Conservation (phyloP, 2,329 filamentous ascomycete species). For the Aspergillus jensenii region DNA sequence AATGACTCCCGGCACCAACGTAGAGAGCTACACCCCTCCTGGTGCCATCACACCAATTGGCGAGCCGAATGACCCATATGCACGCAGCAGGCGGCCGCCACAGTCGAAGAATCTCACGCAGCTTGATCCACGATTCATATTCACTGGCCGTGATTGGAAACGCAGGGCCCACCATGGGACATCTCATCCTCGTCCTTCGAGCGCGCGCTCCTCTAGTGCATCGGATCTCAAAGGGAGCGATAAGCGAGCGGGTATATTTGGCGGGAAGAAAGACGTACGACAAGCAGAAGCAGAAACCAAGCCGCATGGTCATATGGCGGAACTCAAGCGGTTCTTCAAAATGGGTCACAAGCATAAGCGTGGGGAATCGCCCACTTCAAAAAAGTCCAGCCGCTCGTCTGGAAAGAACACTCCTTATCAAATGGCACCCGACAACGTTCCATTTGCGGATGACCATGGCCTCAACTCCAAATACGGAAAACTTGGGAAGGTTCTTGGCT, state of each 20-base stretch:
- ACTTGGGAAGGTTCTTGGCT: conserved; percentile 88
- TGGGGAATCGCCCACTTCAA: conserved; percentile 62
- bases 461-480: conserved; percentile 92
- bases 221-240: conserved; percentile 44
- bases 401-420: conserved; percentile 58
- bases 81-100: conserved; percentile 74
- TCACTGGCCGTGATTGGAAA: conserved; percentile 71
- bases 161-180: conserved; percentile 57
- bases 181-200: conserved; percentile 43
- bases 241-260: conserved; percentile 57
- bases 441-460: conserved; percentile 92
- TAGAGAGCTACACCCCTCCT: conserved; percentile 55
- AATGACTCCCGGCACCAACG: conserved; percentile 51
- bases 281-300: conserved; percentile 51
- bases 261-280: conserved; percentile 53
- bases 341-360: conserved; percentile 65
- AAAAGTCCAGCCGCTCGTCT: conserved; percentile 54
- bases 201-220: conserved; percentile 50
- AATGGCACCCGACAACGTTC: conserved; percentile 55
- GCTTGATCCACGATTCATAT: conserved; percentile 81
- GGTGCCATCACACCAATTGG: conserved; percentile 76
- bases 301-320: conserved; percentile 77
- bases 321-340: conserved; percentile 96
- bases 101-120: conserved; percentile 64
- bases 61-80: conserved; percentile 81